These are phyloP conservation scores for Aschersonia sp. DNA, from an alignment of 2,329 filamentous ascomycete genomes.

Conservation along the genomic window DNA sequence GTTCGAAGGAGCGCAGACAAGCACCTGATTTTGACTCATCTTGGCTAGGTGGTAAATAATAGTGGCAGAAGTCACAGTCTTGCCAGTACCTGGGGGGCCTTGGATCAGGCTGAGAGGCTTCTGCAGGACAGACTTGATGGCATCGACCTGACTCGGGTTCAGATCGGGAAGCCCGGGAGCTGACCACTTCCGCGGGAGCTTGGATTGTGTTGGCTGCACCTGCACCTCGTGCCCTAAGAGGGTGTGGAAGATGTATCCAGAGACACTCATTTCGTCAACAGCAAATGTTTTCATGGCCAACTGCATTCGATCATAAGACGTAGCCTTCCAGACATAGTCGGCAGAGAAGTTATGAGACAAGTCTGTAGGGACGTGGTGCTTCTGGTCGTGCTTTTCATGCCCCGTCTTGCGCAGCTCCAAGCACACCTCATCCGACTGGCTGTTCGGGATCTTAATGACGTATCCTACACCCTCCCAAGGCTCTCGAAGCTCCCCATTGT, in stretches of 20 bases:
- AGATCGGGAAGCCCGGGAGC: conserved; percentile 88
- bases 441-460: conserved; percentile 98
- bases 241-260: conserved; percentile 96
- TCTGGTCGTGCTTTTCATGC: conserved; percentile 62
- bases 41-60: conserved; percentile 97
- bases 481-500: conserved; percentile 82
- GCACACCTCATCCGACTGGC: conserved; percentile 93
- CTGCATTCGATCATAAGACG: conserved; percentile 98
- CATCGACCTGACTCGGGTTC: conserved; percentile 89
- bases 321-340: conserved; percentile 99
- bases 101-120: conserved; percentile 93
- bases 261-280: conserved; percentile 94
- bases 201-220: conserved; percentile 86
- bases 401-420: conserved; percentile 88
- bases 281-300: conserved; percentile 98
- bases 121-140: conserved; percentile 87
- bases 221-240: conserved; percentile 91
- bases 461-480: conserved; percentile 98
- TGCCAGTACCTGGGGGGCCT: conserved; percentile 90
- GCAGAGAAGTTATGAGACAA: conserved; percentile 96
- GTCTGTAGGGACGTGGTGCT: conserved; percentile 62
- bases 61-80: conserved; percentile 95
- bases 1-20: conserved; percentile 95
- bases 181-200: conserved; percentile 91
- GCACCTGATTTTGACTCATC: conserved; percentile 83